A percentile compares a stretch with the other conserved stretches of the same genome.
Conservation (phyloP, 179 eudicot genomes). For the Beta lomatogona region DNA sequence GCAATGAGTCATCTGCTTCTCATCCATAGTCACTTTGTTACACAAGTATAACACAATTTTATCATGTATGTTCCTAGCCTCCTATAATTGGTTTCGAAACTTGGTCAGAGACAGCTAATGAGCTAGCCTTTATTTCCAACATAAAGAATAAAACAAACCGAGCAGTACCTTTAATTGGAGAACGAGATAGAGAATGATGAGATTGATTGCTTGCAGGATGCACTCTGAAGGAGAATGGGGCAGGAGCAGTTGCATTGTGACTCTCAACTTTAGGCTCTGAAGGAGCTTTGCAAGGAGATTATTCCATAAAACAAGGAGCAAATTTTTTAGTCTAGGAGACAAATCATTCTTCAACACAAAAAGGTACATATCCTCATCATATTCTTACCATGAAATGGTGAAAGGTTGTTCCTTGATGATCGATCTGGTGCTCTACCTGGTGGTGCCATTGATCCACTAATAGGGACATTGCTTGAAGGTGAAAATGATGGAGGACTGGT, state of each 20-base stretch:
- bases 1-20: neutral
- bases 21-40: neutral
- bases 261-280: conserved; percentile 34
- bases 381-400: conserved; percentile 33
- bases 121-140: neutral
- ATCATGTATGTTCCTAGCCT: neutral
- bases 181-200: conserved; percentile 20
- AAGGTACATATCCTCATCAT: conserved; percentile 11
- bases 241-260: conserved; percentile 37
- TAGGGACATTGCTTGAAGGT: conserved; percentile 29
- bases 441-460: conserved; percentile 31
- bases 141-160: neutral
- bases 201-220: conserved; percentile 25
- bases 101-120: neutral
- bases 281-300: conserved; percentile 44
- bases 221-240: conserved; percentile 36
- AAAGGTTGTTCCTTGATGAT: conserved; percentile 32
- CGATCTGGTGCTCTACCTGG: conserved; percentile 40
- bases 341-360: neutral
- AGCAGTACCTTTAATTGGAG: conserved; percentile 23
- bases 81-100: neutral
- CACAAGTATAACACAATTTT: neutral
- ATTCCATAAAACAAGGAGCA: conserved; percentile 17
- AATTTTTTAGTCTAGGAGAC: neutral
- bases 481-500: conserved; percentile 26